These are phyloP conservation scores for Beta lomatogona DNA, from an alignment of 179 eudicot species.

Conservation along the genomic window DNA sequence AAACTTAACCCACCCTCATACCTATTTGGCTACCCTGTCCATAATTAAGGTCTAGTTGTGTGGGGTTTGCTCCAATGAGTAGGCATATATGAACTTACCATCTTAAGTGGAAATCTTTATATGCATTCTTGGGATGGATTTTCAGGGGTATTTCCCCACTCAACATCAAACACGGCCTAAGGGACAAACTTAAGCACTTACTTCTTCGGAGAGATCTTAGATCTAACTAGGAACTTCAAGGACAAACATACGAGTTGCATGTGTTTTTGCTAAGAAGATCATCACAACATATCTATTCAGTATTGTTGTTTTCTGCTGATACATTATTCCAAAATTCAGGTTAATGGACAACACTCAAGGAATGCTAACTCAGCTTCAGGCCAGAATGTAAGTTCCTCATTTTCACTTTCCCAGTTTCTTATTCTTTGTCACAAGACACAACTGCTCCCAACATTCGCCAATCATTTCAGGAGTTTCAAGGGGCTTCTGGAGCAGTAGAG, in stretches of 20 bases:
- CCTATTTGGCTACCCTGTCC: too few relatives aligned
- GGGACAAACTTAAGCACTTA: not conserved
- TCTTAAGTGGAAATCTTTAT: slow-evolving; percentile 1
- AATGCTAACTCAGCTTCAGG: slow-evolving; percentile 50
- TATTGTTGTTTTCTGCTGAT: slow-evolving; percentile 6
- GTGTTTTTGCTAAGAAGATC: not conserved
- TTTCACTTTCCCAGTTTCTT: slow-evolving; percentile 9
- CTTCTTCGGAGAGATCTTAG: not conserved
- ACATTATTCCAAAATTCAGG: slow-evolving; percentile 28
- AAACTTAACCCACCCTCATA: too few relatives aligned
- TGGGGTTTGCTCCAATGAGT: not conserved
- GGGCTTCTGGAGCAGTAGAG: slow-evolving; percentile 45
- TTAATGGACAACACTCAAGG: slow-evolving; percentile 38
- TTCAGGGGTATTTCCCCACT: too few relatives aligned
- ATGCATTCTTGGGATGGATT: not conserved
- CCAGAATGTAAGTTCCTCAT: slow-evolving; percentile 43
- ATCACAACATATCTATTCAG: not conserved
- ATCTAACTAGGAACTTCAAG: not conserved
- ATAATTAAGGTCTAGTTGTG: too few relatives aligned
- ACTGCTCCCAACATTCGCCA: not conserved
- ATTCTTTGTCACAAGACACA: not conserved
- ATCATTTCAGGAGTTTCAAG: slow-evolving; percentile 23
- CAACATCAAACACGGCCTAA: not conserved
- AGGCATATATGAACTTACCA: not conserved
- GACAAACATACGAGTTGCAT: not conserved